phyloP scores from a whole-genome alignment of 139 green algal species.

The Chlorella sorokiniana region DNA sequence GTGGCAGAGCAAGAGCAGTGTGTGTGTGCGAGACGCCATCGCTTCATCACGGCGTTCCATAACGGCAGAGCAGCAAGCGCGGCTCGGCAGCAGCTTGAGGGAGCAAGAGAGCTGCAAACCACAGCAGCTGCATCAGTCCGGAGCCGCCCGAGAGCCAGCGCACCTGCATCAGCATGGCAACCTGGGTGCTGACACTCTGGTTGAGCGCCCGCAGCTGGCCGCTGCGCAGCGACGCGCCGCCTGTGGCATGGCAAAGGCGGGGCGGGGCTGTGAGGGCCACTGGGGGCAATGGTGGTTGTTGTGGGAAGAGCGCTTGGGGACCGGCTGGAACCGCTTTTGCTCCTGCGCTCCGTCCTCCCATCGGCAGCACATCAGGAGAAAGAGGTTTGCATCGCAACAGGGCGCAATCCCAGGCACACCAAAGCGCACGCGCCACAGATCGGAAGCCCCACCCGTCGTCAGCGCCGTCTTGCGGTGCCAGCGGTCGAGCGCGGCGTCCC shows the following conservation, averaged over 20 bases:
- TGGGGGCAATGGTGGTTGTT: not conserved
- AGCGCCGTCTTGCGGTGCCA: slow-evolving; percentile 85
- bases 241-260: not conserved
- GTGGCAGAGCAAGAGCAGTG: too few species aligned
- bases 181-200: slow-evolving; percentile 75
- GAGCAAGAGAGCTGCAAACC: not conserved
- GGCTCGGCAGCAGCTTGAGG: not conserved
- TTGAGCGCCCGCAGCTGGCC: slow-evolving; percentile 70
- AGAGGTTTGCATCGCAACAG: too few species aligned
- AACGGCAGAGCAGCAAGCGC: not conserved
- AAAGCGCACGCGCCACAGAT: slow-evolving; percentile 19
- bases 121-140: not conserved
- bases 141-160: not conserved
- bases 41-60: too few species aligned
- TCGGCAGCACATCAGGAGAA: too few species aligned
- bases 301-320: too few species aligned
- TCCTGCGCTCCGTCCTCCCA: too few species aligned
- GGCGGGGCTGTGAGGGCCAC: not conserved
- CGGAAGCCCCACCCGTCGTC: slow-evolving; percentile 42
- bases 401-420: not conserved
- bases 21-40: too few species aligned
- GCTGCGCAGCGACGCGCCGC: slow-evolving; percentile 18
- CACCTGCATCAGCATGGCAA: slow-evolving; percentile 48
- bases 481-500: slow-evolving; percentile 75
- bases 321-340: too few species aligned